These are phyloP conservation scores for Astraeus odoratus DNA, from an alignment of 768 basidiomycete species.

Conservation along the genomic window DNA sequence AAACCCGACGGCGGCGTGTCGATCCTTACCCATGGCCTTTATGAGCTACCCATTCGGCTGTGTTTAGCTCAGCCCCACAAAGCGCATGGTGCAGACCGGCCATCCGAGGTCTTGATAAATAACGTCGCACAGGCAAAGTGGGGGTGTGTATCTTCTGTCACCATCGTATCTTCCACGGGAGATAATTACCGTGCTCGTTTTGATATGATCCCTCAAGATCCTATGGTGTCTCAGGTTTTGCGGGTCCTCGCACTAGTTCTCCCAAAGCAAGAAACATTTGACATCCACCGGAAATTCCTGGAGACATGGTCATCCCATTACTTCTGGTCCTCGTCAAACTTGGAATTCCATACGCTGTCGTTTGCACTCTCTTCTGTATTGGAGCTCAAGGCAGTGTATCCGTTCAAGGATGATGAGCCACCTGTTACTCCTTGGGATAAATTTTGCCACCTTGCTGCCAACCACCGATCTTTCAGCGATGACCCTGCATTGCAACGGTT, in stretches of 20 bases:
- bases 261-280: conserved; percentile 48
- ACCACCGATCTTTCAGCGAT: conserved; percentile 45
- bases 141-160: conserved; percentile 43
- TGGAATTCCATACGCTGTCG: conserved; percentile 53
- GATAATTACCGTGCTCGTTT: conserved; percentile 40
- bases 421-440: conserved; percentile 39
- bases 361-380: conserved; percentile 46
- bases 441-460: conserved; percentile 36
- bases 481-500: conserved; percentile 52
- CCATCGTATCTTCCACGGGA: conserved; percentile 48
- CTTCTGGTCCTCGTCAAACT: conserved; percentile 36
- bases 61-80: conserved; percentile 9
- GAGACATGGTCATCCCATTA: conserved; percentile 45
- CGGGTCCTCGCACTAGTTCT: conserved; percentile 57
- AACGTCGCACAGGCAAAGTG: conserved; percentile 41
- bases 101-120: conserved; percentile 12
- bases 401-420: conserved; percentile 10
- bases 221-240: conserved; percentile 52
- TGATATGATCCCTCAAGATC: conserved; percentile 49
- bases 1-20: conserved; percentile 47
- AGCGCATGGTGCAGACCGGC: conserved; percentile 1
- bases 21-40: conserved; percentile 56
- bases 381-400: conserved; percentile 27
- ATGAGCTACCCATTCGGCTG: conserved; percentile 35
- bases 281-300: conserved; percentile 50